Conservation (phyloP, 768 basidiomycete genomes). For the Termitomyces sp. region DNA sequence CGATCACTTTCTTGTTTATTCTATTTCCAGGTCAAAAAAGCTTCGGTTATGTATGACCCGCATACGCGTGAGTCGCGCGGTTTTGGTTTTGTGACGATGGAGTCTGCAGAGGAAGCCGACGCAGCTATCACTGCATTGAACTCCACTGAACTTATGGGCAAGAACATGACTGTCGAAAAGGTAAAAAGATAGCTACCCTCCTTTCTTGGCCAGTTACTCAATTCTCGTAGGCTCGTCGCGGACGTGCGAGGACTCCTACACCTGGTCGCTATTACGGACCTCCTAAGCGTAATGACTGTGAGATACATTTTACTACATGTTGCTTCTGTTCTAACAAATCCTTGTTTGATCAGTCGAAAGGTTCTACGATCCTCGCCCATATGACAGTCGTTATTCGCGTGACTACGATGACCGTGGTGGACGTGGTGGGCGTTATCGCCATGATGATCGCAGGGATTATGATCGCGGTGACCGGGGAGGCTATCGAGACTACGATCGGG, state of each 20-base stretch:
- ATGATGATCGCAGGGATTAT: conserved; percentile 42
- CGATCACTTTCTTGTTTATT: background rate
- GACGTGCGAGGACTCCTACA: conserved; percentile 86
- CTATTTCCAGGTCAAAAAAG: conserved; percentile 55
- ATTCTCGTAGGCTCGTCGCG: conserved; percentile 68
- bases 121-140: conserved; percentile 84
- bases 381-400: conserved; percentile 77
- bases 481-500: conserved; percentile 35
- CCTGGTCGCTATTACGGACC: conserved; percentile 94
- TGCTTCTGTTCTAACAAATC: conserved; percentile 6
- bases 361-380: conserved; percentile 88
- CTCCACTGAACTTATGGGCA: conserved; percentile 82
- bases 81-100: conserved; percentile 80
- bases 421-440: conserved; percentile 37
- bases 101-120: conserved; percentile 79
- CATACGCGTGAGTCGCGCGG: conserved; percentile 62
- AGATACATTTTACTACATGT: conserved; percentile 16
- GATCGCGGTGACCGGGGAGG: conserved; percentile 32
- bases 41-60: conserved; percentile 67
- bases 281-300: conserved; percentile 72
- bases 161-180: conserved; percentile 85
- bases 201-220: background rate
- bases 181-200: conserved; percentile 27
- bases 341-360: conserved; percentile 54
- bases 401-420: conserved; percentile 43